A percentile compares a stretch with the other conserved stretches of the same genome.
These are phyloP conservation scores for Nadsonia commutata DNA, from an alignment of 1,139 yeast genomes.

Conservation along the genomic window DNA sequence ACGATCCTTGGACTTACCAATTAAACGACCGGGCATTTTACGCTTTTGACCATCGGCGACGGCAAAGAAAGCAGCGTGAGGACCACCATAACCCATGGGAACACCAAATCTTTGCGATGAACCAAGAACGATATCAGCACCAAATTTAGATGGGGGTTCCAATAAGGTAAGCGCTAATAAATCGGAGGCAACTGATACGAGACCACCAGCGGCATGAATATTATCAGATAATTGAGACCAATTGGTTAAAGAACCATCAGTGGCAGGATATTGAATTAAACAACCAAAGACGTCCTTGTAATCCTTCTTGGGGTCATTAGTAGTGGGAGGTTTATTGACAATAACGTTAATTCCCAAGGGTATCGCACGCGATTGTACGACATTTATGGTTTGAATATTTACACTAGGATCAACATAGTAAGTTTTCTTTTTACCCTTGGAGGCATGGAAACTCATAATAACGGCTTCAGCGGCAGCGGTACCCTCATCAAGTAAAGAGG, in stretches of 20 bases:
- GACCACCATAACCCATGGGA: constrained; percentile 96
- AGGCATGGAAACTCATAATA: constrained; percentile 61
- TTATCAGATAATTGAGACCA: constrained; percentile 44
- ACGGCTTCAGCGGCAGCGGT: constrained; percentile 98
- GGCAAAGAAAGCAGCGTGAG: constrained; percentile 96
- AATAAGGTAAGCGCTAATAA: constrained; percentile 73
- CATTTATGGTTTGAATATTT: constrained; percentile 78
- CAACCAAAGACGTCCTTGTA: constrained; percentile 54
- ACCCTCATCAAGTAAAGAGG: constrained; percentile 89
- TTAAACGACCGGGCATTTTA: constrained; percentile 91
- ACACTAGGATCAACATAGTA: constrained; percentile 64
- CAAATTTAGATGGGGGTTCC: constrained; percentile 70
- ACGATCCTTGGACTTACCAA: constrained; percentile 86
- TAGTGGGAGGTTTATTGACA: constrained; percentile 35
- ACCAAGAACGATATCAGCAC: constrained; percentile 90
- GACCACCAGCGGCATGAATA: constrained; percentile 58
- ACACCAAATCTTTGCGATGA: constrained; percentile 94
- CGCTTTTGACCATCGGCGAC: constrained; percentile 66
- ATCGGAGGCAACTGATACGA: constrained; percentile 79
- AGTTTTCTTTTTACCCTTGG: constrained; percentile 49
- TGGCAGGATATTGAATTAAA: constrained; percentile 78
- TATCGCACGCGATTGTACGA: constrained; percentile 61
- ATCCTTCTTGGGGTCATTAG: constrained; percentile 31
- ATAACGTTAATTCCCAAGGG: constrained; percentile 58
- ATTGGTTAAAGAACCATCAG: constrained; percentile 58